phyloP scores from a whole-genome alignment of 257 asterid genomes.

The Jacaranda copaia region DNA sequence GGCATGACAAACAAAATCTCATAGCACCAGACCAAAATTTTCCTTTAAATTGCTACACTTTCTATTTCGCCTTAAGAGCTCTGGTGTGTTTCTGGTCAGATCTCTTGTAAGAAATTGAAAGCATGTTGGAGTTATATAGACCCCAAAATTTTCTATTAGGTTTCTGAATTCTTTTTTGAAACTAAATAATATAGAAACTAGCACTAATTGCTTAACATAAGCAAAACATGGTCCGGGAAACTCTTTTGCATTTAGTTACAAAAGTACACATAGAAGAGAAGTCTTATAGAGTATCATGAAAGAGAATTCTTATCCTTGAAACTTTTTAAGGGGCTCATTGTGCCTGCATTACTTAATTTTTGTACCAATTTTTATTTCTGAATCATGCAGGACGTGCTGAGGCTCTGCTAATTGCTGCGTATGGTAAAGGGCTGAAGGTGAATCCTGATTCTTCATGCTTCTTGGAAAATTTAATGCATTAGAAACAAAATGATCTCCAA shows the following conservation, averaged over 20 bases:
- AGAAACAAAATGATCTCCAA: conserved; percentile 32
- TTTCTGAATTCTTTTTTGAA: not conserved
- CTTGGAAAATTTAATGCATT: conserved; percentile 37
- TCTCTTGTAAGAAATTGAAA: not conserved
- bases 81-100: not conserved
- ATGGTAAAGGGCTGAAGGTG: conserved; percentile 70
- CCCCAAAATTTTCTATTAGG: not conserved
- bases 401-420: conserved; percentile 89
- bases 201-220: conserved; percentile 9
- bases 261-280: not conserved
- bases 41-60: conserved; percentile 1
- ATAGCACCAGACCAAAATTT: not conserved
- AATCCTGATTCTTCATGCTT: conserved; percentile 37
- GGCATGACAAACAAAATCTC: conserved; percentile 10
- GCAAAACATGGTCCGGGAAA: conserved; percentile 3
- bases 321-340: not conserved
- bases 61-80: not conserved
- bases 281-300: not conserved
- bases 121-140: not conserved
- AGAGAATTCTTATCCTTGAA: not conserved
- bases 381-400: conserved; percentile 81
- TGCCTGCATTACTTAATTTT: not conserved
- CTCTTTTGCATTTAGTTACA: not conserved
- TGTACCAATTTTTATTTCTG: not conserved
- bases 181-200: not conserved